phyloP scores from a whole-genome alignment of 768 basidiomycete genomes.

The Crepidotus variabilis region DNA sequence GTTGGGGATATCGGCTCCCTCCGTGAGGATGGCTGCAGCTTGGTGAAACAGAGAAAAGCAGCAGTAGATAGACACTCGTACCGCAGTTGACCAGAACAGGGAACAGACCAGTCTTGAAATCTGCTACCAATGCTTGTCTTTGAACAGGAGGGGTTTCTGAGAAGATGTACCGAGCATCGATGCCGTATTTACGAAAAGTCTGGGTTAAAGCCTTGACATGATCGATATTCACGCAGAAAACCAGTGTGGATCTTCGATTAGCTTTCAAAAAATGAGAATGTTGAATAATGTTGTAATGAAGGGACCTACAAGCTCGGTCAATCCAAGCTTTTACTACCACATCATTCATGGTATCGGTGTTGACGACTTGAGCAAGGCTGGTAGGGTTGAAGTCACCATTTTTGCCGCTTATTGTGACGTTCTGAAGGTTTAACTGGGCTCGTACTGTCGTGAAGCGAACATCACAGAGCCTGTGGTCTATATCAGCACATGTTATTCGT shows the following conservation, averaged over 20 bases:
- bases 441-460: slow-evolving; percentile 83
- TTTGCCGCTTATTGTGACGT: slow-evolving; percentile 59
- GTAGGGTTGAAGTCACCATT: slow-evolving; percentile 82
- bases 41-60: neutral
- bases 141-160: slow-evolving; percentile 62
- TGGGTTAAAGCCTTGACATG: slow-evolving; percentile 77
- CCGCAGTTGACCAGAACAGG: slow-evolving; percentile 92
- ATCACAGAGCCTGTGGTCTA: slow-evolving; percentile 64
- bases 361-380: slow-evolving; percentile 78
- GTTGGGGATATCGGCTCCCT: slow-evolving; percentile 93
- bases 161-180: slow-evolving; percentile 84
- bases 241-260: slow-evolving; percentile 77
- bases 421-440: slow-evolving; percentile 64
- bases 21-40: slow-evolving; percentile 74
- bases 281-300: neutral
- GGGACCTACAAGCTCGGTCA: slow-evolving; percentile 68
- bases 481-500: slow-evolving; percentile 14
- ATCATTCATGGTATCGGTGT: slow-evolving; percentile 72
- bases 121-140: slow-evolving; percentile 57
- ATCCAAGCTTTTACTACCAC: slow-evolving; percentile 83
- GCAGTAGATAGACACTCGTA: slow-evolving; percentile 23
- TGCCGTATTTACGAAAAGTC: slow-evolving; percentile 65
- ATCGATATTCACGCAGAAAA: slow-evolving; percentile 86
- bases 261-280: slow-evolving; percentile 27
- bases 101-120: slow-evolving; percentile 69